Evolutionary conservation across 75 land plant genomes (phyloP), one percentile per base, ranked within the genome.

Genomic region (Sequoia sempervirens): DNA sequence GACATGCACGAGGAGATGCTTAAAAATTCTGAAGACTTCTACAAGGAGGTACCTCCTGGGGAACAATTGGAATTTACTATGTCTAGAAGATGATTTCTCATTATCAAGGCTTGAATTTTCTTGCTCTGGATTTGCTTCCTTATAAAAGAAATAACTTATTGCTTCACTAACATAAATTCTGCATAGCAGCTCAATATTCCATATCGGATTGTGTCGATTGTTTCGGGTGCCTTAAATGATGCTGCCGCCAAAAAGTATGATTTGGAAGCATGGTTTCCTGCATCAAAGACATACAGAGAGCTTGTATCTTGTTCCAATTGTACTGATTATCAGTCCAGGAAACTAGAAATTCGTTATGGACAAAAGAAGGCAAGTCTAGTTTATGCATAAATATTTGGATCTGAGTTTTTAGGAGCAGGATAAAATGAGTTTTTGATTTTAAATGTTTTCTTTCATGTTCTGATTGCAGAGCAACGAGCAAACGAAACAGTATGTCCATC

Each of bases 201-300:
- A 17, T 97, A 95, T 84, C 92, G 89, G 54, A 87, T 97, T 69
- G 99, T 97, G 23, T 75, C 94, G 0, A 97, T 97, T 86, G 99
- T 97, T 37, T 95, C 99, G 84, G 99, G 99, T 40, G 99, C 99
- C 28, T 74, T 97, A 82, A 97, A 97, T 89, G 99, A 97, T 89
- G 93, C 95, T 34, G 99, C 99, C 58, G 98, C 99, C 32, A 97
- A 97, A 89, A 97, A 97, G 86, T 97, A 94, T 88, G 99, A 97
- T 80, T 88, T 97, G 84, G 99, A 97, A 91, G 96, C 85, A 64
- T 97, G 99, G 99, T 97, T 95, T 82, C 99, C 99, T 76, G 97
- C 97, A 40, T 97, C 99, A 4, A 92, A 91, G 79, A 91, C 98
- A n/a, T 91, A 89, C 84, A 93, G 99, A 75, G 99, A 97, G 89